These are phyloP conservation scores for Phlyctochytrium bullatum DNA, from an alignment of 192 early-diverging fungal species.

Conservation along the genomic window DNA sequence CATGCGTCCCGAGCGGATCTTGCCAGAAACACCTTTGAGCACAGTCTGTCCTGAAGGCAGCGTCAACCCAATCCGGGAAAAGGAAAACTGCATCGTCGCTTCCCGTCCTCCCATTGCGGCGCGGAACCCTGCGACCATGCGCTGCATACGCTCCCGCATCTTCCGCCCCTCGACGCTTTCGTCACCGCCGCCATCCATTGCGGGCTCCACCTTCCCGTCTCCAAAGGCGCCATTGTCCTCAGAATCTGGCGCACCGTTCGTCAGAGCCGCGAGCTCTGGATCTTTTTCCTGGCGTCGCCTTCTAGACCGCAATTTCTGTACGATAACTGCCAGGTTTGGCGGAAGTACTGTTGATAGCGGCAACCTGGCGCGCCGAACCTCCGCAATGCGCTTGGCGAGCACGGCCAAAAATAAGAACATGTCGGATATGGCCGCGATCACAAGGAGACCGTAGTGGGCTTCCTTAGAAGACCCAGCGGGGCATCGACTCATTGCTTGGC, in stretches of 20 bases:
- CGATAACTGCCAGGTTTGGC: not conserved
- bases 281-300: not conserved
- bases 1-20: conserved; percentile 69
- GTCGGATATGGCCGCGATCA: conserved; percentile 16
- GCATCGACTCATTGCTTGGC: conserved; percentile 33
- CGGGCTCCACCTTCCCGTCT: not conserved
- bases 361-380: not conserved
- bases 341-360: not conserved
- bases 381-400: not conserved
- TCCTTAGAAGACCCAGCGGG: conserved; percentile 22
- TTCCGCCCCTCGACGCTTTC: not conserved
- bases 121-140: conserved; percentile 15
- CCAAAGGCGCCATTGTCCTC: not conserved
- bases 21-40: conserved; percentile 23
- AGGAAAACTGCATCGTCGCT: conserved; percentile 36
- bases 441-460: conserved; percentile 21
- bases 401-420: conserved; percentile 12
- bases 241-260: no score
- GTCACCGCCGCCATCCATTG: not conserved
- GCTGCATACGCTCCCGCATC: not conserved
- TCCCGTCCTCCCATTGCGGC: conserved; percentile 16
- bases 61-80: conserved; percentile 37
- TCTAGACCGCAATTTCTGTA: not conserved
- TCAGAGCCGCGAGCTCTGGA: no score
- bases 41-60: conserved; percentile 43